Base-by-base conservation (phyloP, 768 basidiomycete genomes). In the Clitopilus hobsonii region DNA sequence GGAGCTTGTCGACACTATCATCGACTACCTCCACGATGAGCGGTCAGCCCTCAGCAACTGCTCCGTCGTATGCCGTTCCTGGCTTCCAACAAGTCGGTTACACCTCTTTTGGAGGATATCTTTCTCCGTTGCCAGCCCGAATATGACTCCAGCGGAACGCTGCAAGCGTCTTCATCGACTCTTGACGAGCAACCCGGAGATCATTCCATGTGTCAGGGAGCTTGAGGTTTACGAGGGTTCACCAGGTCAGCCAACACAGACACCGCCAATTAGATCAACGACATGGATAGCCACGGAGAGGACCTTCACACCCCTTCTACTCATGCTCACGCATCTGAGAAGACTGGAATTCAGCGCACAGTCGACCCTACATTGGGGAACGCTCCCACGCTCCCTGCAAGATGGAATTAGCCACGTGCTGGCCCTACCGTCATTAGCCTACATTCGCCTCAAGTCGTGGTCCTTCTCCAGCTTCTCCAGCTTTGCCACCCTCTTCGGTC, bases 1-100 rank as follows among this genome's bases (percentile, higher is more conserved):
- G 60, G 77, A 78, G 60, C 71, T 77, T 38, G 67, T 75, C n/a
- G 78, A 78, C 67, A 63, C 72, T 54, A 73, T 78, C 59, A 67
- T 79, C 62, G 78, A 78, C 67, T 67, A 77, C 57, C 66, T 78
- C 29, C 61, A 71, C 61, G 67, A 72, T 58, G 70, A 75, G 54
- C 58, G 57, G 18, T 3, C 51, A 36, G 57, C 70, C 18, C 61
- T 78, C 47, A 60, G 51, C 38, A 54, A 54, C 30, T 78, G 76
- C 55, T 65, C 75, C 2, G 67, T 68, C 49, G 73, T 76, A 2
- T 70, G 67, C 59, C 64, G 65, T 2, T 65, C 71, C 27, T 79
- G 76, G 75, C 68, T 73, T 11, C 69, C 71, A 11, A 63, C 71
- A 1, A 70, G 69, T 55, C 67, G 75, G 4, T 61, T 65, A 52